Evolutionary conservation across 2,329 filamentous ascomycete species (phyloP), one percentile per base, ranked within the genome.

Genomic region (Amauroascus verrucosus): DNA sequence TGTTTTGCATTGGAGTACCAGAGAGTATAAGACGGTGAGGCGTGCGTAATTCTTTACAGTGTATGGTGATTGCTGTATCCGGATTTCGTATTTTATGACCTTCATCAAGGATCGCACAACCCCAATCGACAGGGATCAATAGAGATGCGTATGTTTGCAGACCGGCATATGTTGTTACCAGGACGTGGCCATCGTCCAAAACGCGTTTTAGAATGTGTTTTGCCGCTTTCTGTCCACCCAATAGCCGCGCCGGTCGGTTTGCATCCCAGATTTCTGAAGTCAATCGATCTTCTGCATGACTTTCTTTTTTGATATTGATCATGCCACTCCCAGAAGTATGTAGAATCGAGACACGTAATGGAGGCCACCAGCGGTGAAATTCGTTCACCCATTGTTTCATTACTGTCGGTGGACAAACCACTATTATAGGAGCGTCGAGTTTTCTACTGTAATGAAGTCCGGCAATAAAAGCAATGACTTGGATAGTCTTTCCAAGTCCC

Each of bases 281-380:
- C 72, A 83, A 69, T 24, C 77, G 75, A 57, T 80, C 80, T 67
- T 91, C 86, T 48, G 77, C 76, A 32, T 75, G 76, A 54, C 74
- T 74, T 64, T 84, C 82, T 48, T 72, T 75, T 43, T 73, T 72
- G 22, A 94, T 75, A 59, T 95, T 89, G 51, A 96, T 74, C 91
- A 98, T 97, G 16, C 93, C 94, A 66, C 89, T 97, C 2, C 93
- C 93, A 3, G 93, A 96, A 0, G 88, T 88, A 66, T 98, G 93
- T 47, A 98, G 69, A 57, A 98, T 97, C 0, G 90, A 95, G 4
- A 98, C 93, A 40, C 94, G 81, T 30, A 98, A 75, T n/a, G 93
- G 85, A n/a, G 93, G 93, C 94, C 94, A 98, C 94, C 94, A 98
- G 11, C 85, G 83, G 70, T 98, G 94, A 62, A 98, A 97, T 65